Conservation (phyloP, 441 rosid genomes). For the Cnidoscolus chayamansa region DNA sequence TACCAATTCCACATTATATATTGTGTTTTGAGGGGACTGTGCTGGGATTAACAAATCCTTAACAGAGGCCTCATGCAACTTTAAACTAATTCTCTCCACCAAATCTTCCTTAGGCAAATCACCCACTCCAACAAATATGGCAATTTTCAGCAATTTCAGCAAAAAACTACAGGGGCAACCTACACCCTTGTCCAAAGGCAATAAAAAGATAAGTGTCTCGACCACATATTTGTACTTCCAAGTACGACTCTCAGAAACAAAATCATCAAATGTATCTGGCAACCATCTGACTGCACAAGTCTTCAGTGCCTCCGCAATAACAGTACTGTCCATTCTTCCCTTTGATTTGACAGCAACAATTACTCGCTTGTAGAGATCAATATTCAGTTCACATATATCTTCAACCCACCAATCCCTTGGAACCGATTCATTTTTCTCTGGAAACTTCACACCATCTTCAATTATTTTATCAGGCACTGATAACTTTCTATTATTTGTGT, state of each 20-base stretch:
- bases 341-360: conserved; percentile 64
- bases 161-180: conserved; percentile 80
- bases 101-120: conserved; percentile 51
- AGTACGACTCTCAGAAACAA: conserved; percentile 45
- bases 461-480: conserved; percentile 48
- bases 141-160: conserved; percentile 71
- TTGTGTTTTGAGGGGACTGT: conserved; percentile 42
- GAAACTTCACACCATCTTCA: conserved; percentile 37
- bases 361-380: conserved; percentile 73
- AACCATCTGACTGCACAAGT: conserved; percentile 79
- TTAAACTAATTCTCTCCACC: conserved; percentile 54
- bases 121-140: conserved; percentile 56
- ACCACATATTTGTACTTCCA: conserved; percentile 56
- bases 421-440: conserved; percentile 51
- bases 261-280: conserved; percentile 60
- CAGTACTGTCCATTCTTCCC: conserved; percentile 68
- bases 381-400: conserved; percentile 82
- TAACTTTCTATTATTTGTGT: conserved; percentile 75
- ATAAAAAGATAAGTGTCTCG: conserved; percentile 62
- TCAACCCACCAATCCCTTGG: conserved; percentile 99
- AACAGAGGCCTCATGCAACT: conserved; percentile 71
- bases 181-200: conserved; percentile 55
- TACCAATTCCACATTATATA: conserved; percentile 68
- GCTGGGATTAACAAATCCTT: conserved; percentile 65
- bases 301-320: conserved; percentile 75